phyloP scores from a whole-genome alignment of 2,329 filamentous ascomycete genomes.

The Alternaria sp. region DNA sequence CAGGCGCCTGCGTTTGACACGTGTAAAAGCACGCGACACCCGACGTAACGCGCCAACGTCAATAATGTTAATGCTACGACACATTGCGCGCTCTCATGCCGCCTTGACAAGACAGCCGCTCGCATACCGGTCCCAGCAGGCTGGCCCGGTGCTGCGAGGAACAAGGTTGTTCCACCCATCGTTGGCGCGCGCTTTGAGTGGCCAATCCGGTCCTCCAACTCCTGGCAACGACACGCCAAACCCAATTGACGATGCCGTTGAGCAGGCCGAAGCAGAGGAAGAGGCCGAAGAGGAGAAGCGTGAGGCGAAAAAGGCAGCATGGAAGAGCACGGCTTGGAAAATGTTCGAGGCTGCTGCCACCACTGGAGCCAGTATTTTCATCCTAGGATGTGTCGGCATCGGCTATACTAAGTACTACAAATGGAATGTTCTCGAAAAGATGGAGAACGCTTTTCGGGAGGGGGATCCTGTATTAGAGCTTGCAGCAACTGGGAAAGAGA shows the following conservation, averaged over 20 bases:
- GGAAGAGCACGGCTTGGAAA: conserved; percentile 57
- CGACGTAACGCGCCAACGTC: conserved; percentile 21
- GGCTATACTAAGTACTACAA: conserved; percentile 75
- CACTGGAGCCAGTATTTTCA: conserved; percentile 60
- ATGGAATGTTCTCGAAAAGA: conserved; percentile 87
- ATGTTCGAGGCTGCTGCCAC: conserved; percentile 63
- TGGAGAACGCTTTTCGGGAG: conserved; percentile 88
- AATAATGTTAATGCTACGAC: conserved; percentile 46
- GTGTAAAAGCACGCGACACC: conserved; percentile 36
- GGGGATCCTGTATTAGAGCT: conserved; percentile 90
- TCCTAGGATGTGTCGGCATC: conserved; percentile 59
- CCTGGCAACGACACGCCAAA: conserved; percentile 51
- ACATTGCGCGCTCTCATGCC: conserved; percentile 29
- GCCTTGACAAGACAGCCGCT: conserved; percentile 30
- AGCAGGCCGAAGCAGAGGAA: conserved; percentile 30
- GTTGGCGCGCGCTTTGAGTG: conserved; percentile 39
- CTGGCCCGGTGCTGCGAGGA: conserved; percentile 29
- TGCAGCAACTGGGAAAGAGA: conserved; percentile 48
- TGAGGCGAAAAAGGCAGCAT: conserved; percentile 35
- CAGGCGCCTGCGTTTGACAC: conserved; percentile 25
- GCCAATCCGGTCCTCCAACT: conserved; percentile 47
- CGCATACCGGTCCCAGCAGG: conserved; percentile 33
- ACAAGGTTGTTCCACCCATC: conserved; percentile 18
- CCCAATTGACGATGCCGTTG: conserved; percentile 49
- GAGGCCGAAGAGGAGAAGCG: conserved; percentile 14